Evolutionary conservation across 805 yeast genomes (phyloP).

Genomic region (Metschnikowia aberdeeniae): DNA sequence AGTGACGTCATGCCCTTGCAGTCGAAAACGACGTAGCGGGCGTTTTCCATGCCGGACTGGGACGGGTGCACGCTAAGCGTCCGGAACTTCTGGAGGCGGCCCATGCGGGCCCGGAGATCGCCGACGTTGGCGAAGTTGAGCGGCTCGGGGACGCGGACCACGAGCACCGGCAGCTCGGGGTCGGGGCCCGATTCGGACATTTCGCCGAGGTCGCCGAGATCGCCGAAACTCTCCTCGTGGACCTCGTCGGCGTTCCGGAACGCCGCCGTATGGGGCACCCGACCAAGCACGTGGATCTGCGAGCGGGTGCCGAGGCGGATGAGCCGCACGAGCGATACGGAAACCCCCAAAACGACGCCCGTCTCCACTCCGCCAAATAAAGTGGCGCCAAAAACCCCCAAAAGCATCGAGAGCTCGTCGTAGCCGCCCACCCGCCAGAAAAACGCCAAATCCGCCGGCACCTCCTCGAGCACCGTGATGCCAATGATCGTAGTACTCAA

Average conservation of each 20-base stretch:
- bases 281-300: conserved; percentile 42
- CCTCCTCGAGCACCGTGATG: conserved; percentile 45
- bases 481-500: conserved; percentile 41
- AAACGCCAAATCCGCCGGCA: conserved; percentile 44
- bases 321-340: conserved; percentile 31
- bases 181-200: too few species aligned
- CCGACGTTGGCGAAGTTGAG: conserved; percentile 82
- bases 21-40: conserved; percentile 63
- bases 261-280: conserved; percentile 42
- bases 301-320: conserved; percentile 40
- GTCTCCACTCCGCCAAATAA: conserved; percentile 37
- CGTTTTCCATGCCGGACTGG: conserved; percentile 45
- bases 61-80: conserved; percentile 75
- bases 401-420: conserved; percentile 21
- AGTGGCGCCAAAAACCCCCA: conserved; percentile 23
- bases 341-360: conserved; percentile 34
- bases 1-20: conserved; percentile 76
- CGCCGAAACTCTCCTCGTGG: conserved; percentile 32
- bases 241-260: conserved; percentile 72
- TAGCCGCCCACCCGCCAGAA: conserved; percentile 22
- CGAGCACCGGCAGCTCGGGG: conserved; percentile 40
- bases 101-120: conserved; percentile 63
- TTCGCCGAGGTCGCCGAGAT: background rate
- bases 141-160: conserved; percentile 84
- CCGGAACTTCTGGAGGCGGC: conserved; percentile 73